Base-by-base conservation (phyloP, 441 rosid genomes). In the Bocquillonia castaneifolia region DNA sequence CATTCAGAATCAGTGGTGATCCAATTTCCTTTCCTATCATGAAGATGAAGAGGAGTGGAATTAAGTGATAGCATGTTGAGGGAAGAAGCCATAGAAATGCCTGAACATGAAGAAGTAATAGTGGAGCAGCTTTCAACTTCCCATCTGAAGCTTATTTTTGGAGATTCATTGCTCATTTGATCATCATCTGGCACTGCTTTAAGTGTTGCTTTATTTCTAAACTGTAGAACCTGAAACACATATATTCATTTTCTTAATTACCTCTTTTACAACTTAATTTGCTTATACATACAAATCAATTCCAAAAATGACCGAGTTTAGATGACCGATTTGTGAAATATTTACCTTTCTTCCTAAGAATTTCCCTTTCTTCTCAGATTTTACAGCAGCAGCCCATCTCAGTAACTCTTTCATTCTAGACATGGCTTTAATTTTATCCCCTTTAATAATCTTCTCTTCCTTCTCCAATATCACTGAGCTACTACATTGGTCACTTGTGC, bases 1-100 rank as follows among this genome's bases (percentile, higher is more conserved):
- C 98, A 93, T 57, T 90, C 97, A 17, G 97, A 75, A 67, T 93
- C 97, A 20, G 96, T 89, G 52, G 98, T 90, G 82, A 90, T 93
- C 98, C 98, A 93, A 50, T 84, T 90, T 42, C 84, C 91, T 83
- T 78, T 93, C 59, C 80, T 80, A 40, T 66, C 79, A 57, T 76
- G 78, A 28, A 59, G 37, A 57, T 76, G 78, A 28, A 59, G 37
- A 50, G 85, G 81, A 73, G 82, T 77, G n/a, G 85, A 81, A 47
- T 61, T 81, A 48, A 88, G 56, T 32, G 90, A 79, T 25, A 73
- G 47, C 26, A 74, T 61, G 54, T 75, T 80, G 60, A 63, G 76
- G 62, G 72, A 64, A 28, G 48, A 63, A 17, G 67, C 70, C 64
- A 73, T 51, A 40, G 93, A 82, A 61, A 83, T 73, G 8, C 76